Conservation (phyloP, 495 filamentous ascomycete genomes). For the Astrocystis sublimbata region DNA sequence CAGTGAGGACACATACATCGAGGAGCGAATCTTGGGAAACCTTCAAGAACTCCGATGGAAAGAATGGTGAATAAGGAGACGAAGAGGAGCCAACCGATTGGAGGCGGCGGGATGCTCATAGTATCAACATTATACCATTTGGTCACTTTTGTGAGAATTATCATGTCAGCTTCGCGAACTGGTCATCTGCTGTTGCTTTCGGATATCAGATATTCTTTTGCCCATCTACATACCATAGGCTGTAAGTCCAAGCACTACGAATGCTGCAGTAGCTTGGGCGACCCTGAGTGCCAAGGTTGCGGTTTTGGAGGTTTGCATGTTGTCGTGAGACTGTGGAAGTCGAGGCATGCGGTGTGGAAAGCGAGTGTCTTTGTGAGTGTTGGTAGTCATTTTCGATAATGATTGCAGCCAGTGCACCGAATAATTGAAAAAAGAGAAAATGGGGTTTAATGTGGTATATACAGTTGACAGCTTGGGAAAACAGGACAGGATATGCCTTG, state of each 20-base stretch:
- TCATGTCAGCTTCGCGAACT: constrained; percentile 4
- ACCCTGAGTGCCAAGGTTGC: constrained; percentile 36
- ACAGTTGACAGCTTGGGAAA: neutral
- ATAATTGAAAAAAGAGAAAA: constrained; percentile 21
- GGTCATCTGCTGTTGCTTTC: too few species aligned
- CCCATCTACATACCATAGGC: constrained; percentile 61
- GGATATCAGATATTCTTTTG: neutral
- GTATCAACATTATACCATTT: constrained; percentile 55
- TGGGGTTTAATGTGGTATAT: constrained; percentile 9
- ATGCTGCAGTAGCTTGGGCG: constrained; percentile 62
- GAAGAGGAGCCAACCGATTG: constrained; percentile 75
- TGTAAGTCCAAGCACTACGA: constrained; percentile 67
- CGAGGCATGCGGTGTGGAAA: constrained; percentile 27
- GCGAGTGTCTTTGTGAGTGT: constrained; percentile 30
- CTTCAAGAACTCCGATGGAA: constrained; percentile 64
- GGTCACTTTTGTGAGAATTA: constrained; percentile 36
- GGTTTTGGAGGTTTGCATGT: constrained; percentile 24
- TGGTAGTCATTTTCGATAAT: constrained; percentile 23
- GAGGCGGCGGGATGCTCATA: constrained; percentile 48
- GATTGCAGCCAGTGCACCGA: constrained; percentile 28
- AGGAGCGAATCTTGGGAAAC: constrained; percentile 57
- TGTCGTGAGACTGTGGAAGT: constrained; percentile 18
- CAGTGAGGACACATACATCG: constrained; percentile 31
- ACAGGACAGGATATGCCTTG: constrained; percentile 7
- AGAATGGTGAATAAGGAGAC: constrained; percentile 64